Conservation (phyloP, 331 rosid species). For the Prunus yedoensis region DNA sequence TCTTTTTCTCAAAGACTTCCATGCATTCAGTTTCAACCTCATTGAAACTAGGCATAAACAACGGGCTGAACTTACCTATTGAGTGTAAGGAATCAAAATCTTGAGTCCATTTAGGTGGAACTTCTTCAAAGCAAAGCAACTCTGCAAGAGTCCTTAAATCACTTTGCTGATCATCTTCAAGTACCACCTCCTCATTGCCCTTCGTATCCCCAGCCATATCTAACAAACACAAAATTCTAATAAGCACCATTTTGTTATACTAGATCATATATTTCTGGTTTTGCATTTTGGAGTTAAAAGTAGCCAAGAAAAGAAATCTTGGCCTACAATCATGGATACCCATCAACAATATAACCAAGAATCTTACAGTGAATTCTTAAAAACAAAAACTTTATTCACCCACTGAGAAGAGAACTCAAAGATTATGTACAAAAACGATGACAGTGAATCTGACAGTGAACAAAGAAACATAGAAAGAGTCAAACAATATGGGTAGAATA, state of each 20-base stretch:
- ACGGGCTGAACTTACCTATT: neutral
- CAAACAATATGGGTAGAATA: too few species aligned
- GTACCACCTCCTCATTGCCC: neutral
- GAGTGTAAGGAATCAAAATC: neutral
- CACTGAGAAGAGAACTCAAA: neutral
- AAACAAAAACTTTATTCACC: neutral
- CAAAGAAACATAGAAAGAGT: neutral
- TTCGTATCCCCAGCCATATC: conserved; percentile 1
- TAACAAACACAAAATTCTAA: neutral
- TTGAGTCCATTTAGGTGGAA: neutral
- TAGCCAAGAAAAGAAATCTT: neutral
- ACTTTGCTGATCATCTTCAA: neutral
- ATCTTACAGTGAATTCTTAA: neutral
- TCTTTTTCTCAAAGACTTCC: neutral
- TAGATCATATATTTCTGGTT: neutral
- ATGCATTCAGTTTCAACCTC: neutral
- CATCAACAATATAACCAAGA: neutral
- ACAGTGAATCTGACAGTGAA: neutral
- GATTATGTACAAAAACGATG: neutral
- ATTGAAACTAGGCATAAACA: conserved; percentile 10
- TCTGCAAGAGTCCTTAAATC: neutral
- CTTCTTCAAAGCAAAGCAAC: neutral
- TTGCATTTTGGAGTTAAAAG: neutral
- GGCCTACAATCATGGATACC: neutral
- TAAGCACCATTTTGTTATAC: neutral